phyloP scores from a whole-genome alignment of 139 green algal species.

The Tetraselmis chui region DNA sequence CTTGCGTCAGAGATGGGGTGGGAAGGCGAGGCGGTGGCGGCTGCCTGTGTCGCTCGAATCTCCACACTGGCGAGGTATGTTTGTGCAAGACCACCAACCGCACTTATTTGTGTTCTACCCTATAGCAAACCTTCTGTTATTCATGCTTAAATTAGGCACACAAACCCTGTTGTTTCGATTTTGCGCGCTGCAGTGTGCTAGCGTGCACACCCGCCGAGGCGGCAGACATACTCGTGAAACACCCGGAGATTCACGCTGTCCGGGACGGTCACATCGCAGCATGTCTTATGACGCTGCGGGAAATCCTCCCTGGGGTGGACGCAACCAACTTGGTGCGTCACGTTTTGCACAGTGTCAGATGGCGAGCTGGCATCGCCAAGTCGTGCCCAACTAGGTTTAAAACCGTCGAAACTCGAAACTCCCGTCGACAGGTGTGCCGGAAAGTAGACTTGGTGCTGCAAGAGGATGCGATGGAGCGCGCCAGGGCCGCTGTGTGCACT shows the following conservation, averaged over 20 bases:
- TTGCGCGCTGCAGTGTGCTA: too few relatives aligned
- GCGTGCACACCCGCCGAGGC: neutral
- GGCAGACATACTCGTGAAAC: neutral
- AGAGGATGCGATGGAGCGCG: neutral
- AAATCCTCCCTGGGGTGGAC: neutral
- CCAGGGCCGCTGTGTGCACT: neutral
- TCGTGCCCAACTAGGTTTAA: too few relatives aligned
- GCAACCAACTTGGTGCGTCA: neutral
- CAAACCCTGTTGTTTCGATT: too few relatives aligned
- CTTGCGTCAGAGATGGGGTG: neutral
- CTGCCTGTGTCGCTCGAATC: neutral
- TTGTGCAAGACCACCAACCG: too few relatives aligned
- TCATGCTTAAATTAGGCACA: too few relatives aligned
- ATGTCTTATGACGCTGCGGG: neutral
- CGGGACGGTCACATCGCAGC: neutral
- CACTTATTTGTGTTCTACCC: too few relatives aligned
- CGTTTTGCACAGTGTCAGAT: too few relatives aligned
- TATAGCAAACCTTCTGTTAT: too few relatives aligned
- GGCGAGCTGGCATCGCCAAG: too few relatives aligned
- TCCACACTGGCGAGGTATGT: neutral
- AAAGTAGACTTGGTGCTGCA: neutral
- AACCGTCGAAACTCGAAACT: too few relatives aligned
- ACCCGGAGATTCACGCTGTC: neutral
- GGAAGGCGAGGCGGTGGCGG: neutral
- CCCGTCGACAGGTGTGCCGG: too few relatives aligned